Evolutionary conservation across 179 eudicot genomes (phyloP), one percentile per base, ranked within the genome.

Genomic region (Pouteria campechiana): DNA sequence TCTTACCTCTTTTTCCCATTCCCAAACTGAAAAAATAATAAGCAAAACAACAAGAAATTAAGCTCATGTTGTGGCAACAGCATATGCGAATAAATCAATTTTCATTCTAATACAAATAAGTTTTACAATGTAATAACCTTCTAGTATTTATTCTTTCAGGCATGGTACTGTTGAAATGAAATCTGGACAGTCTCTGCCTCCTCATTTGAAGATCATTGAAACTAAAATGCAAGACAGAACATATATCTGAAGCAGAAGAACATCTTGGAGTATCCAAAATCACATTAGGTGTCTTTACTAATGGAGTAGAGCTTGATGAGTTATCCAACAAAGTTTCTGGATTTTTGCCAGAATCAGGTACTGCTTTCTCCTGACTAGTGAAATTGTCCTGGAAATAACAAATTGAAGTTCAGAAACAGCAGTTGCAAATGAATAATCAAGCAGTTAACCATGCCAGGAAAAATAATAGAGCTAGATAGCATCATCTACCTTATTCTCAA

Each of bases 141-240:
- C 50, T 55, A 25, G 27, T 42, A 47, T 57, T 65, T 15, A 32
- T 37, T 52, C 58, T 55, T 46, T 55, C 45, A 46, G 34, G 40
- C 41, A 57, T 45, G 67, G 52, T 19, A 25, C 45, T 58, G 51
- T 50, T 57, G 17, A 63, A 50, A 20, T 48, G 68, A 36, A 68
- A 58, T 47, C 70, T 60, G 11, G 72, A 70, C 23, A 73, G 59
- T 67, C 65, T 79, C 55, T 72, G 69, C 44, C 94, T 58, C 57
- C 75, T 79, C 38, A 54, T 48, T 67, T 63, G 44, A 31, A 90
- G 67, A 40, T 71, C 84, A 66, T 82, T 48, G 14, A 73, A 61
- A 61, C 67, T 73, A 51, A 90, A 90, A 51, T 72, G 79, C 79
- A 87, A 67, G 23, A 75, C 58, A 41, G 70, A 79, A 55, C 72